Percentiles rank a stretch among this genome's conserved stretches.
These are phyloP conservation scores for Xylaria polymorpha DNA, from an alignment of 2,329 filamentous ascomycete species.

Conservation along the genomic window DNA sequence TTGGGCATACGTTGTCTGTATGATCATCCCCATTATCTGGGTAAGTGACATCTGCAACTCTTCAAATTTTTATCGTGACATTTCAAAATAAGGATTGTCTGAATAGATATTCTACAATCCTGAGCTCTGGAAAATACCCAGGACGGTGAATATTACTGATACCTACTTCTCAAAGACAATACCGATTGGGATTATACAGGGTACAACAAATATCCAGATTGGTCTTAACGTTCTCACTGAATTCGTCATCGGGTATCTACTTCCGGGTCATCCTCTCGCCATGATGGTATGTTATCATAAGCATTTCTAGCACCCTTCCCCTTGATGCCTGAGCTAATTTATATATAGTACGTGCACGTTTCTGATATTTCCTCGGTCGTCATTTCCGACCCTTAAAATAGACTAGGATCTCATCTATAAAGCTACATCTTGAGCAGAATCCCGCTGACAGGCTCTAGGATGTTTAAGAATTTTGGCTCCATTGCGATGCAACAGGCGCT, in stretches of 20 bases:
- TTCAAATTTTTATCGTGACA: background rate
- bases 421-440: background rate
- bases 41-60: slow-evolving; percentile 7
- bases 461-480: slow-evolving; percentile 81
- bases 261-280: slow-evolving; percentile 75
- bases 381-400: background rate
- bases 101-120: background rate
- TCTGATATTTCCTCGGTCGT: too few species aligned
- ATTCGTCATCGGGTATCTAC: slow-evolving; percentile 78
- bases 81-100: background rate
- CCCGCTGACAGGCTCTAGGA: slow-evolving; percentile 41
- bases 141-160: background rate
- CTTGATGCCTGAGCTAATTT: background rate
- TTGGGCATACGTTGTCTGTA: slow-evolving; percentile 68
- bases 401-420: background rate
- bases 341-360: slow-evolving; percentile 12
- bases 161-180: slow-evolving; percentile 16
- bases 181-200: slow-evolving; percentile 66
- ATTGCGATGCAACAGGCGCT: slow-evolving; percentile 74
- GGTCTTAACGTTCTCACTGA: slow-evolving; percentile 77
- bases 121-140: background rate
- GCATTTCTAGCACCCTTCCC: background rate
- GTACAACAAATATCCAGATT: slow-evolving; percentile 71
- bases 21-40: slow-evolving; percentile 68
- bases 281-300: slow-evolving; percentile 65